phyloP scores from a whole-genome alignment of 108 stramenopile species.

The Nannochloropsis oceanica region DNA sequence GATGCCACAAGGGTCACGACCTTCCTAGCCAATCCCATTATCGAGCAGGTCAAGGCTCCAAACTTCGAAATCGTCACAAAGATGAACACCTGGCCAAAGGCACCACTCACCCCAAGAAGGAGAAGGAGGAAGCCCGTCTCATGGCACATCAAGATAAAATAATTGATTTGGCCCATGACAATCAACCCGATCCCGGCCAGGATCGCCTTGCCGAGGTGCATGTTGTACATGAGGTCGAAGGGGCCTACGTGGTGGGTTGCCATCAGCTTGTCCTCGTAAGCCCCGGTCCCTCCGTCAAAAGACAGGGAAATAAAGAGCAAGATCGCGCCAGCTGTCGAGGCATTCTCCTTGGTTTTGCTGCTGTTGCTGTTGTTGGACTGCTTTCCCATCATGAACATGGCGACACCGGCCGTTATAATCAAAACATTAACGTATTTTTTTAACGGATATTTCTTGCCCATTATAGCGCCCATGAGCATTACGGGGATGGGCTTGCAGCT shows the following conservation, averaged over 20 bases:
- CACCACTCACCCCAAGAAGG: conserved; percentile 77
- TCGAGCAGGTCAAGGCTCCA: conserved; percentile 85
- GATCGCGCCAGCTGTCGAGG: conserved; percentile 37
- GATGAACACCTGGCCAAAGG: conserved; percentile 88
- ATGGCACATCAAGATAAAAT: conserved; percentile 55
- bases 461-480: conserved; percentile 87
- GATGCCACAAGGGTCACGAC: conserved; percentile 79
- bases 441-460: conserved; percentile 79
- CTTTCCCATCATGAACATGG: conserved; percentile 89
- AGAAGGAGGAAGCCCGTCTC: conserved; percentile 83
- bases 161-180: conserved; percentile 73
- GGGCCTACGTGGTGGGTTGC: conserved; percentile 80
- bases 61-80: conserved; percentile 94
- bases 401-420: conserved; percentile 78
- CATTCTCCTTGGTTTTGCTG: not conserved
- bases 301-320: conserved; percentile 84
- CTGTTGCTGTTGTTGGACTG: conserved; percentile 1
- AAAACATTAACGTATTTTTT: conserved; percentile 82
- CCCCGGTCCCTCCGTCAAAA: conserved; percentile 95
- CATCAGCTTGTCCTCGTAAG: conserved; percentile 99
- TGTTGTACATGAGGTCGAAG: conserved; percentile 98
- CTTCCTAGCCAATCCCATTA: conserved; percentile 87
- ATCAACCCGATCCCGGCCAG: conserved; percentile 71
- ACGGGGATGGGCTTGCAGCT: conserved; percentile 96
- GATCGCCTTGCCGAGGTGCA: conserved; percentile 93